Evolutionary conservation across 768 basidiomycete species (phyloP).

Genomic region (button mushroom (Agaricus bisporus)): DNA sequence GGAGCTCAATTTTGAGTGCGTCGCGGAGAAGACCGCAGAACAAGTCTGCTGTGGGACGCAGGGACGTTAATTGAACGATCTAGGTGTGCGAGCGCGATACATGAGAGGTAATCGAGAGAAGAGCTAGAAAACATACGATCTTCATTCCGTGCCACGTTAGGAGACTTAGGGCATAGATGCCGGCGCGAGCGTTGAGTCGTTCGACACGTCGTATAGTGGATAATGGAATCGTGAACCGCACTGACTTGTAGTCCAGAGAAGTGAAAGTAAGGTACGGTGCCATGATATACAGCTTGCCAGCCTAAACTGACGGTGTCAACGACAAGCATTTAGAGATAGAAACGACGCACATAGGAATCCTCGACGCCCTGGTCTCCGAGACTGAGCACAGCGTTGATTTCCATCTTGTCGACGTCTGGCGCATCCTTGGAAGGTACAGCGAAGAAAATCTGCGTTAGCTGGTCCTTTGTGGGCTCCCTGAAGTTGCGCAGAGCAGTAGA

Average conservation of each 20-base stretch:
- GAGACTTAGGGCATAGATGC: slow-evolving; percentile 93
- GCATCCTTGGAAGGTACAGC: no score
- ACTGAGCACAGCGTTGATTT: slow-evolving; percentile 85
- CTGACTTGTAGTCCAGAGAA: slow-evolving; percentile 88
- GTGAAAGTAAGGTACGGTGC: slow-evolving; percentile 88
- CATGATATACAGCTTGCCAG: slow-evolving; percentile 85
- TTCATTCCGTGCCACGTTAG: slow-evolving; percentile 93
- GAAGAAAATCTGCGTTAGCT: background rate
- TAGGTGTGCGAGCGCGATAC: slow-evolving; percentile 17
- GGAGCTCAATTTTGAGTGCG: slow-evolving; percentile 82
- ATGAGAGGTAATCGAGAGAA: slow-evolving; percentile 4
- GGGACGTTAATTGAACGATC: slow-evolving; percentile 90
- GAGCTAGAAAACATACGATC: slow-evolving; percentile 51
- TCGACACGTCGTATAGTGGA: slow-evolving; percentile 93
- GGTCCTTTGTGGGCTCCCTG: slow-evolving; percentile 76
- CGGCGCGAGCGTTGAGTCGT: slow-evolving; percentile 86
- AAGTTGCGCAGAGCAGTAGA: slow-evolving; percentile 86
- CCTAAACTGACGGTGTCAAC: slow-evolving; percentile 35
- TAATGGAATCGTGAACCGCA: slow-evolving; percentile 85
- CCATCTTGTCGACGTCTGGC: slow-evolving; percentile 53
- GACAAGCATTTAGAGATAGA: slow-evolving; percentile 1
- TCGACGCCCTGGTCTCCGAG: slow-evolving; percentile 71
- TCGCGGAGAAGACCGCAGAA: slow-evolving; percentile 89
- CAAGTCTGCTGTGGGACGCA: slow-evolving; percentile 87
- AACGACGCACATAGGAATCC: slow-evolving; percentile 80